A percentile compares a stretch with the other conserved stretches of the same genome.
phyloP scores from a whole-genome alignment of 78 protist species.

The Dictyostelium citrinum region DNA sequence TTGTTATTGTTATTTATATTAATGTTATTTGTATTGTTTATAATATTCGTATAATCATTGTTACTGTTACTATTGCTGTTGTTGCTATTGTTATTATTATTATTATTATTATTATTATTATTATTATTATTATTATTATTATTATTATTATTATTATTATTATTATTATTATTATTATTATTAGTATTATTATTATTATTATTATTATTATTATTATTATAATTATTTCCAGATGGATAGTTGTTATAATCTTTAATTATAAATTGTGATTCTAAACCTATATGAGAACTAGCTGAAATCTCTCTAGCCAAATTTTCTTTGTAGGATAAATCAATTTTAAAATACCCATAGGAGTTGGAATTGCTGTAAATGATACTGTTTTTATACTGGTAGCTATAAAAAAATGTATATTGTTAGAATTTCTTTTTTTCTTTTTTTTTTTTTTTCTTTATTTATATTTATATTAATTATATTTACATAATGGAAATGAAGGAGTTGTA shows the following conservation, averaged over 20 bases:
- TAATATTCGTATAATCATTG: neutral
- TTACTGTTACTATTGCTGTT: neutral
- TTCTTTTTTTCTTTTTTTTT: neutral
- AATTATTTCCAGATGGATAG: neutral
- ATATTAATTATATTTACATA: neutral
- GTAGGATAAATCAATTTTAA: constrained; percentile 17
- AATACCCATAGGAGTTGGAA: constrained; percentile 42
- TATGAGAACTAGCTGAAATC: constrained; percentile 43
- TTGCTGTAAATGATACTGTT: constrained; percentile 38
- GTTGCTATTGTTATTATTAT: neutral
- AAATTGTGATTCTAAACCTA: constrained; percentile 66
- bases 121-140: neutral
- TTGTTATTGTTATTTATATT: neutral
- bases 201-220: neutral
- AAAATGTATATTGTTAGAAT: neutral
- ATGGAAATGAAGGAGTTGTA: constrained; percentile 34
- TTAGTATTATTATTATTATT: neutral
- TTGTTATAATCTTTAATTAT: constrained; percentile 70
- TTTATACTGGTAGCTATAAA: constrained; percentile 34
- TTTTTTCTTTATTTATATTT: neutral
- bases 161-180: neutral
- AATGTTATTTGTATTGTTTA: neutral
- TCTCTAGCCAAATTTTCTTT: constrained; percentile 33
- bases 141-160: neutral
- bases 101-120: neutral